Conservation (phyloP, 768 basidiomycete species). For the Kwoniella botswanensis region DNA sequence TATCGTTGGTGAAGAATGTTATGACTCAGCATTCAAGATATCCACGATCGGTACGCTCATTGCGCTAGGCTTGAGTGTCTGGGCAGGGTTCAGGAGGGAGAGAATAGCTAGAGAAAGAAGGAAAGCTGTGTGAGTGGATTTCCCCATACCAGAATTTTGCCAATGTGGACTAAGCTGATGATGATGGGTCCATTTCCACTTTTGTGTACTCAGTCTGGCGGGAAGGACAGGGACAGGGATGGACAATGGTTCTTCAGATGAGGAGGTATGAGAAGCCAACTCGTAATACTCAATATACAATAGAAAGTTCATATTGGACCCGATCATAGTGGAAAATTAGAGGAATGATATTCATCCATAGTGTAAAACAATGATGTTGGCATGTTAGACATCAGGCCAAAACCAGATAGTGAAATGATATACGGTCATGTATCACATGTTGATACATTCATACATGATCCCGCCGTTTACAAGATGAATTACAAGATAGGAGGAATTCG, state of each 20-base stretch:
- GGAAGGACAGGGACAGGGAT: neutral
- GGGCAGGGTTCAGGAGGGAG: constrained; percentile 37
- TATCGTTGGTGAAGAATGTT: constrained; percentile 48
- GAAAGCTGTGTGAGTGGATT: constrained; percentile 32
- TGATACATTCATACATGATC: too few relatives aligned
- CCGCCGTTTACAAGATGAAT: too few relatives aligned
- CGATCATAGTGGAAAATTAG: too few relatives aligned
- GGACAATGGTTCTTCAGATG: constrained; percentile 4
- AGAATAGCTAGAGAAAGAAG: constrained; percentile 21
- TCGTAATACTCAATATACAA: too few relatives aligned
- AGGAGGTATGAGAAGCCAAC: constrained; percentile 9
- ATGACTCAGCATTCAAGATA: constrained; percentile 45
- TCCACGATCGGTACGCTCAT: constrained; percentile 38
- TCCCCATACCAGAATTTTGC: neutral
- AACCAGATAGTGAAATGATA: too few relatives aligned
- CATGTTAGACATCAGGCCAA: too few relatives aligned
- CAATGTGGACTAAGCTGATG: neutral
- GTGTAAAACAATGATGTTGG: too few relatives aligned
- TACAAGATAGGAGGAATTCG: too few relatives aligned
- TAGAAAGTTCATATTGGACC: too few relatives aligned
- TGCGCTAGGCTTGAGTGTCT: constrained; percentile 37
- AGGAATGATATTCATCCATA: too few relatives aligned
- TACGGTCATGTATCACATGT: too few relatives aligned
- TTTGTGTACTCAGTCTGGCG: constrained; percentile 1
- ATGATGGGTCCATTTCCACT: neutral